phyloP scores from a whole-genome alignment of 495 filamentous ascomycete genomes.

The Hypomontagnella monticulosa region DNA sequence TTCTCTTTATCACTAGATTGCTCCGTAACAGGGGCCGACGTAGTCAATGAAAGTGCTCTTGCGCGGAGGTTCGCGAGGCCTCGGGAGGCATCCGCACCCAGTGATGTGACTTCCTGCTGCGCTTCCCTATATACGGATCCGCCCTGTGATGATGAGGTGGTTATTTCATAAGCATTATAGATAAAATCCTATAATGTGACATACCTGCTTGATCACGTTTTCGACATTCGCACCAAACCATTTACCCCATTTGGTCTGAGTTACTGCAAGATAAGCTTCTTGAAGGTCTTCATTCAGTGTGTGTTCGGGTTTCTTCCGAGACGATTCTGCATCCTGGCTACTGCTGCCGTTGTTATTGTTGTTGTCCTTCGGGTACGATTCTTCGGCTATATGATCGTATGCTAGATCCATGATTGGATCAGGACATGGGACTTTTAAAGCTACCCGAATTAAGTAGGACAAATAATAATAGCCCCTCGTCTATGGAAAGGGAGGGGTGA shows the following conservation, averaged over 20 bases:
- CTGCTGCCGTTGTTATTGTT: constrained; percentile 54
- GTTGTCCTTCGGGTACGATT: constrained; percentile 71
- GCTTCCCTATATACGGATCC: constrained; percentile 87
- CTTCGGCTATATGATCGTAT: constrained; percentile 96
- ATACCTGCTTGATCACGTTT: constrained; percentile 86
- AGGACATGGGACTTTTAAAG: constrained; percentile 32
- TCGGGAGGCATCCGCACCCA: constrained; percentile 82
- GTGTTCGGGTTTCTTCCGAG: constrained; percentile 57
- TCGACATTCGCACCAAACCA: constrained; percentile 88
- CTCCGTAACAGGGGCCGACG: constrained; percentile 37
- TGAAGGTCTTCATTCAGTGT: constrained; percentile 88
- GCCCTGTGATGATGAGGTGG: constrained; percentile 62
- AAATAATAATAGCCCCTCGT: constrained; percentile 30
- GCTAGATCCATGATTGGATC: constrained; percentile 83
- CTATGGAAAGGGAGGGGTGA: constrained; percentile 23
- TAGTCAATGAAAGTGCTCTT: constrained; percentile 74
- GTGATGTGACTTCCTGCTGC: constrained; percentile 78
- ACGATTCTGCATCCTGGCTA: constrained; percentile 38
- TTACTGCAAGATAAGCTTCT: constrained; percentile 94
- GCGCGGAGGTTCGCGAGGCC: constrained; percentile 83
- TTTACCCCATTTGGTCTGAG: constrained; percentile 88
- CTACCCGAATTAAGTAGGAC: constrained; percentile 3
- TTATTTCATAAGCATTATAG: constrained; percentile 5
- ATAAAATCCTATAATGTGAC: constrained; percentile 4
- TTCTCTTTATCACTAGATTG: constrained; percentile 47